Base-by-base conservation (phyloP, 306 rosid genomes). In the Luffa aegyptiaca region DNA sequence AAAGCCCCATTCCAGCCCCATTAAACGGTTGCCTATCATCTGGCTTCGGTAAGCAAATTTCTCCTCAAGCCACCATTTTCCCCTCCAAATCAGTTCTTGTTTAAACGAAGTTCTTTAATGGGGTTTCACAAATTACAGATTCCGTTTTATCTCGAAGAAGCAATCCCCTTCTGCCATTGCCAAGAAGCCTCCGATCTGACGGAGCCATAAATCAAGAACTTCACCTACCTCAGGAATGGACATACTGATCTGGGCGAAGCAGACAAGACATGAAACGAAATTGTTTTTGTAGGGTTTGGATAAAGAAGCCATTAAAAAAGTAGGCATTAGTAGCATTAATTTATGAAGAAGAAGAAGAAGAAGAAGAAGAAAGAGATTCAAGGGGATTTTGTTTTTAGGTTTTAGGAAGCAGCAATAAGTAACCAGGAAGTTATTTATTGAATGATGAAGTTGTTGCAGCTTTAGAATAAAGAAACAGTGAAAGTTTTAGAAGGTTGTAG, bases 161-260 rank as follows among this genome's bases (percentile, higher is more conserved):
- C 1, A 45, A 12, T 33, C 87, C 88, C 1, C 41, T 88, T 20
- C 46, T 88, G 46, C 72, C 84, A 73, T 89, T 86, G 66, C 94
- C 84, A 61, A 83, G 90, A 31, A 20, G 45, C 8, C 10, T 81
- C 7, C 82, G 89, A 76, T 80, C 86, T 2, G 95, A 89, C 26
- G 93, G 77, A 33, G 66, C 86, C 0, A 70, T 86, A 13, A 89
- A 63, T 57, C 83, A 82, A 59, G 98, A 93, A 81, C 33, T 79
- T 66, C 91, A 89, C 39, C 79, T 92, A 6, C 98, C 98, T 1
- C 92, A 89, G 65, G 98, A 94, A 45, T 94, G 98, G 98, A 90
- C 96, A 10, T 94, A 94, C 55, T 94, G 86, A 89, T 11, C 8
- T 33, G 5, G 62, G 21, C 1, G 8, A 73, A 49, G 12, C 61